phyloP scores from a whole-genome alignment of 176 grass and related monocot species.

The Stipa capillata region DNA sequence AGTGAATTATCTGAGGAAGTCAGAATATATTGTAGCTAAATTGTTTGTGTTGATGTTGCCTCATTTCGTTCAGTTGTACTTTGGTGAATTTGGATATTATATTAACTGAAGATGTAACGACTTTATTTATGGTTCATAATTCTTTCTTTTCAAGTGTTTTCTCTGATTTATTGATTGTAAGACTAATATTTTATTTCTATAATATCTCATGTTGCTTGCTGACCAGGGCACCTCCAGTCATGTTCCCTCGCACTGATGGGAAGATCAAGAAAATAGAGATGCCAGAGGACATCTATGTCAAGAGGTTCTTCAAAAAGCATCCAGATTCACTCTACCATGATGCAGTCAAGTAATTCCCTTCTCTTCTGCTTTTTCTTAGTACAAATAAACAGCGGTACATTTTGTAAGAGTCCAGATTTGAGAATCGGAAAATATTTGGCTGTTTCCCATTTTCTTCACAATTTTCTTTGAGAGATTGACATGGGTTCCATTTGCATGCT shows the following conservation, averaged over 20 bases:
- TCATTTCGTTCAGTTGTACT: not conserved
- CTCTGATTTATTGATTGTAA: no score
- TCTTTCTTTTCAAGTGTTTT: no score
- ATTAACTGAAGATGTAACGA: not conserved
- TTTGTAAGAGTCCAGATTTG: not conserved
- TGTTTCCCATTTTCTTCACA: not conserved
- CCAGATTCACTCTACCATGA: no score
- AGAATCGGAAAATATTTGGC: not conserved
- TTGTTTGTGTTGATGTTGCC: not conserved
- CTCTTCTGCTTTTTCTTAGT: not conserved
- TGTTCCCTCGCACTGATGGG: slow-evolving; percentile 45
- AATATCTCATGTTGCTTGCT: not conserved
- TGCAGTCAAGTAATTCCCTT: no score
- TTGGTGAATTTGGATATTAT: not conserved
- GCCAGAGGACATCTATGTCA: no score
- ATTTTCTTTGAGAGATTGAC: no score
- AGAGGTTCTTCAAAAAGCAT: no score
- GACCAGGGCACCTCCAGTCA: slow-evolving; percentile 44
- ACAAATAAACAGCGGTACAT: not conserved
- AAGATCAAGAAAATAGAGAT: no score
- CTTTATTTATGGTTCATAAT: no score
- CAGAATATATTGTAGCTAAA: not conserved
- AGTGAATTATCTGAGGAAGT: not conserved
- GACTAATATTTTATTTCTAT: not conserved
- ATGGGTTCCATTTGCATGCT: not conserved